Conservation (phyloP, 257 asterid genomes). For the Linderniella brevidens region DNA sequence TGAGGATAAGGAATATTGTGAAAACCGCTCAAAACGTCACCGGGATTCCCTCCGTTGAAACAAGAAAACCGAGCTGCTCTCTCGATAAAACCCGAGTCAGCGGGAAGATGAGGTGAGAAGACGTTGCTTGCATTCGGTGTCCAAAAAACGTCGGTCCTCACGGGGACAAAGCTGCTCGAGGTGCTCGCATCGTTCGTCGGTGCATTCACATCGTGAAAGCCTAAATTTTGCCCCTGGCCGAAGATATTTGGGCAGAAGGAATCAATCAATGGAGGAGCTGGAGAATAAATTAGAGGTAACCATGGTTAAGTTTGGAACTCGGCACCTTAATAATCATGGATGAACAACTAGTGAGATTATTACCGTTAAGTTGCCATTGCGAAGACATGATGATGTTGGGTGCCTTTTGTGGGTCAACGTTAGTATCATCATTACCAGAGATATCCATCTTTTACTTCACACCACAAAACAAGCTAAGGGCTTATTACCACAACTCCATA, state of each 20-base stretch:
- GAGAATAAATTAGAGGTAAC: slow-evolving; percentile 24
- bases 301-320: slow-evolving; percentile 21
- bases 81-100: slow-evolving; percentile 72
- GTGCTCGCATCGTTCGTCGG: slow-evolving; percentile 19
- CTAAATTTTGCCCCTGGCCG: slow-evolving; percentile 55
- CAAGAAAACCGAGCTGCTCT: slow-evolving; percentile 87
- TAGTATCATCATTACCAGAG: slow-evolving; percentile 27
- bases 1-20: slow-evolving; percentile 11
- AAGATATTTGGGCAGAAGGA: slow-evolving; percentile 42
- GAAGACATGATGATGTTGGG: slow-evolving; percentile 28
- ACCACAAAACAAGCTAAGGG: neutral
- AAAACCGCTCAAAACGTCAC: slow-evolving; percentile 40
- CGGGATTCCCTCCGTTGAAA: slow-evolving; percentile 62
- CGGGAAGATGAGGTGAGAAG: slow-evolving; percentile 60
- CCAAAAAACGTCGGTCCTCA: slow-evolving; percentile 30
- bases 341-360: slow-evolving; percentile 23
- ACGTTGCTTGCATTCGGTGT: slow-evolving; percentile 31
- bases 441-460: slow-evolving; percentile 21
- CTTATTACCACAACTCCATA: neutral
- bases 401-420: slow-evolving; percentile 33
- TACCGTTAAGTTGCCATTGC: slow-evolving; percentile 50
- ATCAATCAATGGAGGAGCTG: slow-evolving; percentile 30
- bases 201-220: slow-evolving; percentile 32
- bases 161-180: slow-evolving; percentile 20
- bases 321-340: slow-evolving; percentile 25